Conservation (phyloP, 2,329 filamentous ascomycete genomes). For the Neurospora crassa region DNA sequence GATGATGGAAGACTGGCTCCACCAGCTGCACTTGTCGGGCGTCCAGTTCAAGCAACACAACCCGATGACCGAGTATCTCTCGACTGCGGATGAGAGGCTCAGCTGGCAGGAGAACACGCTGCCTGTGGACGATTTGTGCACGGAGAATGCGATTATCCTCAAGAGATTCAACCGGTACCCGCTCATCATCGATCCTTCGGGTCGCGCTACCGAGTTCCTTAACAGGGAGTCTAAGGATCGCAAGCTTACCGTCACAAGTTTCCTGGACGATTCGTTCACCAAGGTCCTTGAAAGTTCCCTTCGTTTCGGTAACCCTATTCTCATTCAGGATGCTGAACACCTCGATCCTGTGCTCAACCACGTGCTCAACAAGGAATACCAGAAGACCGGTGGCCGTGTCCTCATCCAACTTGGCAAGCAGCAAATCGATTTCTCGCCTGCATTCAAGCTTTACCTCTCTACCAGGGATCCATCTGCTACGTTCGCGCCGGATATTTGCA, state of each 20-base stretch:
- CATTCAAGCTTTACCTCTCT: constrained; percentile 90
- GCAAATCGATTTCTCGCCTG: constrained; percentile 96
- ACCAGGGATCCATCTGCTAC: constrained; percentile 92
- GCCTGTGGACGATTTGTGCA: constrained; percentile 94
- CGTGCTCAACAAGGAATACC: constrained; percentile 98
- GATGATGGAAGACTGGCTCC: constrained; percentile 96
- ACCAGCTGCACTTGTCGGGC: constrained; percentile 87
- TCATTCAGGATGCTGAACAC: constrained; percentile 97
- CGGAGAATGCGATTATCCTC: constrained; percentile 94
- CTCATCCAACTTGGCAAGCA: constrained; percentile 97
- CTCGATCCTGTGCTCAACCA: constrained; percentile 96
- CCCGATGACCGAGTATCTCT: constrained; percentile 91
- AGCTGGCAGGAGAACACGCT: constrained; percentile 91
- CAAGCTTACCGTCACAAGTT: constrained; percentile 91
- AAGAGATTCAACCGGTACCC: constrained; percentile 98
- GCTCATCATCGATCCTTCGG: constrained; percentile 95
- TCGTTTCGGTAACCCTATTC: constrained; percentile 94
- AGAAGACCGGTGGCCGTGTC: constrained; percentile 94
- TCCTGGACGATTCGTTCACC: constrained; percentile 94
- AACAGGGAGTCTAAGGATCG: constrained; percentile 91
- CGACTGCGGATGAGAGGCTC: constrained; percentile 88
- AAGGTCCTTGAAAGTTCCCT: constrained; percentile 96
- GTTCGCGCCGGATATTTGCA: constrained; percentile 95
- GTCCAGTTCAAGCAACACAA: constrained; percentile 90
- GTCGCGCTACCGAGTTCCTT: constrained; percentile 87